Evolutionary conservation across 2,329 filamentous ascomycete genomes (phyloP).

Genomic region (Lachnellula occidentalis): DNA sequence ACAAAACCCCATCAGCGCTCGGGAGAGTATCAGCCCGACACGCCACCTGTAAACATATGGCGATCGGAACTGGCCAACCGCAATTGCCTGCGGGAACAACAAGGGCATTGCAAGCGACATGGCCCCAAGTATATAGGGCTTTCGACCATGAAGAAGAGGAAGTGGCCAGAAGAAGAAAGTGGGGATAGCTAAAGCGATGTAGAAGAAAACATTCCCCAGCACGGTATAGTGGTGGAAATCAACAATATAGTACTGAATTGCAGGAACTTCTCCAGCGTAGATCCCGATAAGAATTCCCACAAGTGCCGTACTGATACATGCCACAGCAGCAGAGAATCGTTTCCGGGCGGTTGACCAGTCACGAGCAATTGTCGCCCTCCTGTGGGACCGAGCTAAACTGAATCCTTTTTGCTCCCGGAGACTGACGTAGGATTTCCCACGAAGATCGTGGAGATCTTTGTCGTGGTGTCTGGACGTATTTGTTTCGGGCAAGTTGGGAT

Average conservation of each 20-base stretch:
- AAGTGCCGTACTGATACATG: constrained; percentile 67
- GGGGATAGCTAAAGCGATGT: constrained; percentile 63
- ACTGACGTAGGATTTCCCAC: constrained; percentile 49
- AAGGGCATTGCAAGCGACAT: constrained; percentile 66
- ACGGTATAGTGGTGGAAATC: constrained; percentile 63
- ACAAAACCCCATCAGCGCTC: constrained; percentile 60
- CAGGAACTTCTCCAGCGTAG: constrained; percentile 73
- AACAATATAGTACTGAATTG: constrained; percentile 70
- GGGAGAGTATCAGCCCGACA: constrained; percentile 55
- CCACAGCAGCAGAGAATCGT: constrained; percentile 60
- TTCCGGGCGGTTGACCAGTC: constrained; percentile 67
- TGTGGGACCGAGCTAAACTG: constrained; percentile 49
- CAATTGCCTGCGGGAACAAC: constrained; percentile 69
- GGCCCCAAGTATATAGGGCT: constrained; percentile 68
- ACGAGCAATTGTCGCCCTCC: constrained; percentile 61
- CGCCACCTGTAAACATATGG: constrained; percentile 52
- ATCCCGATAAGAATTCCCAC: constrained; percentile 68
- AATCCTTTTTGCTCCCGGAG: constrained; percentile 45
- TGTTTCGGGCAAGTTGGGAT: constrained; percentile 16
- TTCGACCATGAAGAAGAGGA: constrained; percentile 68
- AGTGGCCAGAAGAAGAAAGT: constrained; percentile 70
- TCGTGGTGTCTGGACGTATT: constrained; percentile 10
- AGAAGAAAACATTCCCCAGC: constrained; percentile 69
- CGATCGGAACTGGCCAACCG: constrained; percentile 51
- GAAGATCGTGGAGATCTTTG: constrained; percentile 35